A percentile compares a stretch with the other conserved stretches of the same genome.
These are phyloP conservation scores for Geotrichum fermentans DNA, from an alignment of 1,139 yeast genomes.

Conservation along the genomic window DNA sequence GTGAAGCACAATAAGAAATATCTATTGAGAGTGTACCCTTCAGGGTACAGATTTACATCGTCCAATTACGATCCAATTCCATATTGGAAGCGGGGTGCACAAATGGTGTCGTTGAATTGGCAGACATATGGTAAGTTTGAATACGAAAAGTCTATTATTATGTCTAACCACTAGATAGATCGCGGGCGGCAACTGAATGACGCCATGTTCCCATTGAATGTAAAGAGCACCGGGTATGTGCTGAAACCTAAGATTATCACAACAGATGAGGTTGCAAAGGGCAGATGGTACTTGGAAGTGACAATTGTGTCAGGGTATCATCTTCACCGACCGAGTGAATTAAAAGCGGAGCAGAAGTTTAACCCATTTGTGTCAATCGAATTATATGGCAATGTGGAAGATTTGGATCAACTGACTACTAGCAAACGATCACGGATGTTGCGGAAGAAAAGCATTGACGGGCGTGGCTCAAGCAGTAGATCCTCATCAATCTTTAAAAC, in stretches of 20 bases:
- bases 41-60: slow-evolving; percentile 68
- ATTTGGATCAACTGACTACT: slow-evolving; percentile 8
- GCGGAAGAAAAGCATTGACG: slow-evolving; percentile 16
- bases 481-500: slow-evolving; percentile 36
- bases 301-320: slow-evolving; percentile 79
- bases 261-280: neutral
- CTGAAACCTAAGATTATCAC: slow-evolving; percentile 53
- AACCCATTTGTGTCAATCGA: slow-evolving; percentile 61
- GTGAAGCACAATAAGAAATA: slow-evolving; percentile 72
- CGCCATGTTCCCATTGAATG: slow-evolving; percentile 62
- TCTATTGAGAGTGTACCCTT: slow-evolving; percentile 84
- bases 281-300: slow-evolving; percentile 35
- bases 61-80: slow-evolving; percentile 73
- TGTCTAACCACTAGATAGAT: slow-evolving; percentile 40
- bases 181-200: slow-evolving; percentile 85
- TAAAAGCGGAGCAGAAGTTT: slow-evolving; percentile 42
- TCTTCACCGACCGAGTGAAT: slow-evolving; percentile 59
- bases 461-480: slow-evolving; percentile 19
- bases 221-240: slow-evolving; percentile 62
- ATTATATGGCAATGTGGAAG: slow-evolving; percentile 42
- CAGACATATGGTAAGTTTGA: slow-evolving; percentile 53
- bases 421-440: slow-evolving; percentile 12
- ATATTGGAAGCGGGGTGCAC: slow-evolving; percentile 83
- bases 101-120: slow-evolving; percentile 97
- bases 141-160: neutral